Evolutionary conservation across 306 rosid genomes (phyloP), one percentile per base, ranked within the genome.

Genomic region (Gynostemma pentaphyllum): DNA sequence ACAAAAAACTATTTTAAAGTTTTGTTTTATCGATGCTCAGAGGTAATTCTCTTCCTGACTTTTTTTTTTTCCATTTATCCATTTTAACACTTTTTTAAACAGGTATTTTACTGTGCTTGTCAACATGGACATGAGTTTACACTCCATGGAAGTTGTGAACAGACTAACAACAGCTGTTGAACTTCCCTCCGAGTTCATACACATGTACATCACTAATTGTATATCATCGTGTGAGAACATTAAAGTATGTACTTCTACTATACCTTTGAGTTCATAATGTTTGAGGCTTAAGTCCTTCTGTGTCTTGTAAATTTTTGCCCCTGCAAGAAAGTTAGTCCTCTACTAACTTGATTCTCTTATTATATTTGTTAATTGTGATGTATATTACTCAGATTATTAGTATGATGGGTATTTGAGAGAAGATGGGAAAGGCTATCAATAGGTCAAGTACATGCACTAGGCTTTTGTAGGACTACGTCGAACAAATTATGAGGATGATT

Each of bases 141-240:
- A 94, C 77, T 94, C 97, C 0, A 94, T 94, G 99, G 99, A 94
- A 87, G 99, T 94, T 65, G 99, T 94, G 72, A 94, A 88, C 80
- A 78, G 99, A 77, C 99, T 94, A 50, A 94, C 99, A 68, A 94
- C 99, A 67, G 87, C 97, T 16, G 97, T 88, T 69, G 94, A 86
- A 49, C 95, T 94, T 60, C 99, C 99, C 12, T 72, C 99, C 2
- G 97, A 84, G 70, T 94, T 94, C 82, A 88, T 94, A 73, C 95
- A 84, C 80, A 71, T 88, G 94, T 94, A 94, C 80, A 94, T 94
- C 74, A 81, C 88, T 67, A 94, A 94, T 71, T 94, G 99, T 78
- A 94, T 94, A 86, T 80, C 95, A 70, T 94, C 97, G 28, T 94
- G 99, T 54, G 97, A 86, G 94, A 83, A 76, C 85, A 88, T 88